Conservation (phyloP, 2,329 filamentous ascomycete species). For the Paracoccidioides brasiliensis region DNA sequence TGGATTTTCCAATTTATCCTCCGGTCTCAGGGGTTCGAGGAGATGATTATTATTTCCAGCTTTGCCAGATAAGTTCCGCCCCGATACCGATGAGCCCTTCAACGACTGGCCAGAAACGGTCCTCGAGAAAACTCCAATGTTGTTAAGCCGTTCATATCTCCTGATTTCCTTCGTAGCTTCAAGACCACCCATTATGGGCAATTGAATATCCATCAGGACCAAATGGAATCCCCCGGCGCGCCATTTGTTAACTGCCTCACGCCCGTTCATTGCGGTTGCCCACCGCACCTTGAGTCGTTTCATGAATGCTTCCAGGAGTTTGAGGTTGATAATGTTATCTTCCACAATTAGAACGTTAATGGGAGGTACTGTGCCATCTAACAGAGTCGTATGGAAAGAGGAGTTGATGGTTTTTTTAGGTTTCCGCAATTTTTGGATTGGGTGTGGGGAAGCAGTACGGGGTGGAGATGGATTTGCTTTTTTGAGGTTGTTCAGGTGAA, state of each 20-base stretch:
- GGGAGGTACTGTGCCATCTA: conserved; percentile 76
- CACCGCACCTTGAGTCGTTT: conserved; percentile 90
- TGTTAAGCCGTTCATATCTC: conserved; percentile 75
- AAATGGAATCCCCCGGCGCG: conserved; percentile 83
- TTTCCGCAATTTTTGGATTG: conserved; percentile 34
- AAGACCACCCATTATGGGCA: conserved; percentile 90
- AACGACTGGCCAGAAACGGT: conserved; percentile 41
- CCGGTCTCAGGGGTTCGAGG: conserved; percentile 19
- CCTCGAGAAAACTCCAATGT: conserved; percentile 81
- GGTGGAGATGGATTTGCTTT: conserved; percentile 32
- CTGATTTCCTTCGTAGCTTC: conserved; percentile 93
- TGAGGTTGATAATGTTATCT: conserved; percentile 94
- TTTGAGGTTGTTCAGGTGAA: conserved; percentile 35
- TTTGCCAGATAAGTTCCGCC: conserved; percentile 2
- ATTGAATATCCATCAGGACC: conserved; percentile 95
- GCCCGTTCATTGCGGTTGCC: conserved; percentile 93
- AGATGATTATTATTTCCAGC: conserved; percentile 9
- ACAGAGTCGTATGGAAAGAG: conserved; percentile 46
- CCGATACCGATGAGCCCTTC: conserved; percentile 16
- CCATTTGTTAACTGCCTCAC: conserved; percentile 90
- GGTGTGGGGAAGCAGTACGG: conserved; percentile 37
- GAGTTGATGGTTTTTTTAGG: conserved; percentile 36
- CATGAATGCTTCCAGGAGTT: conserved; percentile 87
- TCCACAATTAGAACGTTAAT: conserved; percentile 97
- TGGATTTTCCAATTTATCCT: conserved; percentile 25